Evolutionary conservation across 2,329 filamentous ascomycete genomes (phyloP).

Genomic region (Xylariaceae sp.): DNA sequence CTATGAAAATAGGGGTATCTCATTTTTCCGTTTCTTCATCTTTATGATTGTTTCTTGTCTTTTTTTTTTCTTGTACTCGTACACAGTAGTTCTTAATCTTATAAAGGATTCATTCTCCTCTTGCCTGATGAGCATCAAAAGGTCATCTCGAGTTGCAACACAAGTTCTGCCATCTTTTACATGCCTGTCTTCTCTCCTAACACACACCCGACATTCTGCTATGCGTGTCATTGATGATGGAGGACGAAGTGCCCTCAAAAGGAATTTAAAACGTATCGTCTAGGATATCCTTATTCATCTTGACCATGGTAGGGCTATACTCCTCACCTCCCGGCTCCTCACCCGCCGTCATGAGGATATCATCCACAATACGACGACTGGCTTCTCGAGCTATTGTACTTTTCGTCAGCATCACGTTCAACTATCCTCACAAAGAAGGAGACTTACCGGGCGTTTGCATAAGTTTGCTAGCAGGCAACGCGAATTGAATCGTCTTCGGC

Average conservation of each 20-base stretch:
- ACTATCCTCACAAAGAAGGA: not conserved
- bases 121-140: not conserved
- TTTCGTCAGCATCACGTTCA: constrained; percentile 1
- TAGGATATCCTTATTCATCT: constrained; percentile 56
- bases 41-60: too few species aligned
- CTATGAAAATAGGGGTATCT: not conserved
- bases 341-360: constrained; percentile 71
- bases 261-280: constrained; percentile 53
- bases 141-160: too few species aligned
- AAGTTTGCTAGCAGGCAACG: constrained; percentile 68
- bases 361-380: constrained; percentile 73
- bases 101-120: not conserved
- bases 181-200: too few species aligned
- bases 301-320: constrained; percentile 60
- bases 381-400: constrained; percentile 61
- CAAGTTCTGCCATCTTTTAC: too few species aligned
- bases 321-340: constrained; percentile 53
- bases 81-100: too few species aligned
- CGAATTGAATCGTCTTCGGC: constrained; percentile 88
- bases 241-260: too few species aligned
- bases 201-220: too few species aligned
- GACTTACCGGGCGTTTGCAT: constrained; percentile 70
- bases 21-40: not conserved
- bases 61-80: too few species aligned
- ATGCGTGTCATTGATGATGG: too few species aligned